These are phyloP conservation scores for Lenzites betulinus DNA, from an alignment of 768 basidiomycete genomes.

Conservation along the genomic window DNA sequence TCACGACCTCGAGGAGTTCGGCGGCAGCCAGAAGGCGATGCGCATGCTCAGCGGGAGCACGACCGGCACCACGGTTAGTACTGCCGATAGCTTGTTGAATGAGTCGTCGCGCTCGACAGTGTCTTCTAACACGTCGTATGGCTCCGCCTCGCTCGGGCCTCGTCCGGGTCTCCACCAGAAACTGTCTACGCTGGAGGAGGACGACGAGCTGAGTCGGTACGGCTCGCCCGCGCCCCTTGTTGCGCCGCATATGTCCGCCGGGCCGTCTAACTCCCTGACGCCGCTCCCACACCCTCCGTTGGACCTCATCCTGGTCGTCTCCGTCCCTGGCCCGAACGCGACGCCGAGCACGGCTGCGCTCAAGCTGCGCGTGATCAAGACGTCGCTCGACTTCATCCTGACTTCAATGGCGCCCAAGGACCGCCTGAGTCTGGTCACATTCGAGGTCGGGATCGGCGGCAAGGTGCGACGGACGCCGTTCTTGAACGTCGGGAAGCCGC, in stretches of 20 bases:
- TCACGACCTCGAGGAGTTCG: conserved; percentile 64
- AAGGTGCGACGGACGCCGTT: conserved; percentile 93
- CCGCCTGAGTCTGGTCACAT: conserved; percentile 88
- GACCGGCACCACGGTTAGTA: conserved; percentile 57
- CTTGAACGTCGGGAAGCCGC: conserved; percentile 66
- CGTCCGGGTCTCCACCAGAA: conserved; percentile 42
- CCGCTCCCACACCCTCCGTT: conserved; percentile 85
- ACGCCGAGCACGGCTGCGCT: conserved; percentile 79
- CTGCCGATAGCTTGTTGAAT: conserved; percentile 63
- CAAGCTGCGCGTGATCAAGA: conserved; percentile 86
- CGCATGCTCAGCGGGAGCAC: conserved; percentile 82
- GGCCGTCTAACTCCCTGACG: conserved; percentile 77
- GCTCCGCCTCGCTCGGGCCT: conserved; percentile 37
- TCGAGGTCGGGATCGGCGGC: conserved; percentile 84
- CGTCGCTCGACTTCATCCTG: conserved; percentile 84
- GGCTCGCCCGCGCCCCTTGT: conserved; percentile 52
- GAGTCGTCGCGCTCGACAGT: conserved; percentile 64
- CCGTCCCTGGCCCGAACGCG: conserved; percentile 74
- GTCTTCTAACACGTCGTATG: conserved; percentile 75
- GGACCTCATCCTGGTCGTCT: conserved; percentile 91
- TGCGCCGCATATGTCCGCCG: conserved; percentile 70
- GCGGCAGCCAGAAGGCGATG: conserved; percentile 73
- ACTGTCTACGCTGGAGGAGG: conserved; percentile 69
- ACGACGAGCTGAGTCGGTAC: conserved; percentile 64
- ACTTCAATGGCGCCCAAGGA: conserved; percentile 76